These are phyloP conservation scores for Streptanthus diversifolius DNA, from an alignment of 345 rosid genomes.

Conservation along the genomic window DNA sequence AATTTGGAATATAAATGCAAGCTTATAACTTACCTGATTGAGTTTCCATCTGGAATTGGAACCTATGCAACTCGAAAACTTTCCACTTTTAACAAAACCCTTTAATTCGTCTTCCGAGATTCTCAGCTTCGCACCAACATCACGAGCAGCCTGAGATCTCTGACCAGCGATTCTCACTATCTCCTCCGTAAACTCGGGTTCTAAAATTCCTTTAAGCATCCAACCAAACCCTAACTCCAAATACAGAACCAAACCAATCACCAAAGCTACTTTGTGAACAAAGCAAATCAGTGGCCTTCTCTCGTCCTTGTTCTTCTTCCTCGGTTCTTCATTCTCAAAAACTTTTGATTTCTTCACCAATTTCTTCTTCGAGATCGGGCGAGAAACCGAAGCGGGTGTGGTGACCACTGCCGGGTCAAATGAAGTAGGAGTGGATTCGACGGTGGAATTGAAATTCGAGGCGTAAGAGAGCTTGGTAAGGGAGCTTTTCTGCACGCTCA, in stretches of 20 bases:
- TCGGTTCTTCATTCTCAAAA: constrained; percentile 13
- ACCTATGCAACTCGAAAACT: constrained; percentile 52
- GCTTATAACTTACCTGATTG: constrained; percentile 48
- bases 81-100: constrained; percentile 32
- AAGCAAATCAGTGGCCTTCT: background rate
- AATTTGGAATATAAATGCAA: background rate
- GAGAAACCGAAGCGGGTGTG: constrained; percentile 51
- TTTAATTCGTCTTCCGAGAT: constrained; percentile 49
- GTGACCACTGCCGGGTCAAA: constrained; percentile 46
- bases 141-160: constrained; percentile 41
- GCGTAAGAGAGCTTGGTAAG: constrained; percentile 58
- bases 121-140: constrained; percentile 43
- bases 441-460: constrained; percentile 18
- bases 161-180: constrained; percentile 43
- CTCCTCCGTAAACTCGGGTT: constrained; percentile 45
- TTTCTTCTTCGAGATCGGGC: constrained; percentile 32
- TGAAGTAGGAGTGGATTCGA: constrained; percentile 47
- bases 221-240: constrained; percentile 48
- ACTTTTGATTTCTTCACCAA: background rate
- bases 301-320: constrained; percentile 15
- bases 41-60: constrained; percentile 56
- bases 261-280: constrained; percentile 33
- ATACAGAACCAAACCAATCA: constrained; percentile 39
- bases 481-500: constrained; percentile 61
- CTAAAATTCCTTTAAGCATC: constrained; percentile 36